These are phyloP conservation scores for Dactylellina drechsleri DNA, from an alignment of 2,329 filamentous ascomycete genomes.

Conservation along the genomic window DNA sequence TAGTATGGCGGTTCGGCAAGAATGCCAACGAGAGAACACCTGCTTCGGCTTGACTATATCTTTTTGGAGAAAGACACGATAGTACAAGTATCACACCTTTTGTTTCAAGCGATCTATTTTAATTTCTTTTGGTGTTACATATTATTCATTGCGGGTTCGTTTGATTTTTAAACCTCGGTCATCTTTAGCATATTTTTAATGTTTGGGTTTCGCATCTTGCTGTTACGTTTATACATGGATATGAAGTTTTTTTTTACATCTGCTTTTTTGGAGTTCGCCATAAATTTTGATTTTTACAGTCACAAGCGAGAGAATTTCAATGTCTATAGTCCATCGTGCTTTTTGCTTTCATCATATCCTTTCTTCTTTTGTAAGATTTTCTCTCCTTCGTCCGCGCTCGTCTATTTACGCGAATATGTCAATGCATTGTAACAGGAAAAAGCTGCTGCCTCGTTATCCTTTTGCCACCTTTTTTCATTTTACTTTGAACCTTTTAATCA, in stretches of 20 bases:
- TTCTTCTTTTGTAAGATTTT: conserved; percentile 54
- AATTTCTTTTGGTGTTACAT: conserved; percentile 36
- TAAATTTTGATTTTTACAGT: conserved; percentile 19
- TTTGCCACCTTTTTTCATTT: conserved; percentile 11
- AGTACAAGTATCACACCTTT: conserved; percentile 16
- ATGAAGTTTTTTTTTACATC: conserved; percentile 30
- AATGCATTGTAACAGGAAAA: conserved; percentile 41
- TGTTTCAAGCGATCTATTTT: conserved; percentile 16
- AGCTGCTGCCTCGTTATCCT: conserved; percentile 24
- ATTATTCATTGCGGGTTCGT: conserved; percentile 30
- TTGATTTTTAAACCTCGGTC: conserved; percentile 31
- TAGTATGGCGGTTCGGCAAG: conserved; percentile 55
- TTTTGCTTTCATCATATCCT: conserved; percentile 27
- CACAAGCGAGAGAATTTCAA: conserved; percentile 40
- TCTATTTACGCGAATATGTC: conserved; percentile 30
- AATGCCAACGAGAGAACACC: conserved; percentile 55
- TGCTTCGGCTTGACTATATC: conserved; percentile 55
- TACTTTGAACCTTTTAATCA: neutral
- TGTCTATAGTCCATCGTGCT: conserved; percentile 19
- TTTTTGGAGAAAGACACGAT: conserved; percentile 55
- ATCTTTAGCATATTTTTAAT: conserved; percentile 40
- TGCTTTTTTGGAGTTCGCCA: conserved; percentile 39
- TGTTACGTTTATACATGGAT: conserved; percentile 37
- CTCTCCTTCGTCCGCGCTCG: conserved; percentile 20
- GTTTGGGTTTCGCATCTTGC: conserved; percentile 39